These are phyloP conservation scores for Claviceps sp. DNA, from an alignment of 2,329 filamentous ascomycete species.

Conservation along the genomic window DNA sequence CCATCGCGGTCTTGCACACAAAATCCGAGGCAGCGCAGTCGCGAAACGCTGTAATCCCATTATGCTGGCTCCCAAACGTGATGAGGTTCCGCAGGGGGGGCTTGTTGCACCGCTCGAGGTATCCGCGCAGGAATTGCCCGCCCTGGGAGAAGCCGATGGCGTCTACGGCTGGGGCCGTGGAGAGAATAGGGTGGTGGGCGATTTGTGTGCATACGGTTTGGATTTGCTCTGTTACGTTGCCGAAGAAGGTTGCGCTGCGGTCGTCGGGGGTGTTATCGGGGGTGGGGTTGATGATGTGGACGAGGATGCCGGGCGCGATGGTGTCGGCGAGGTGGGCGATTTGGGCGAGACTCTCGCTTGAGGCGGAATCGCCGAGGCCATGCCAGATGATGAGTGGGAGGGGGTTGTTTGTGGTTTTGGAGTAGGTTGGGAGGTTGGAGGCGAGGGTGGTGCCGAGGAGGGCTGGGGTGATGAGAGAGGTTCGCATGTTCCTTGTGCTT, in stretches of 20 bases:
- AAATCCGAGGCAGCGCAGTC: slow-evolving; percentile 59
- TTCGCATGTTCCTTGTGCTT: slow-evolving; percentile 5
- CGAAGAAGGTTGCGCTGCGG: slow-evolving; percentile 75
- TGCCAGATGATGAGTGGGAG: slow-evolving; percentile 94
- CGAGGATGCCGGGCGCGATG: slow-evolving; percentile 55
- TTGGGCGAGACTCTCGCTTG: slow-evolving; percentile 64
- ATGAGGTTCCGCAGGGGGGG: slow-evolving; percentile 66
- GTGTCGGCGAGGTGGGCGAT: slow-evolving; percentile 66
- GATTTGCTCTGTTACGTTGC: slow-evolving; percentile 74
- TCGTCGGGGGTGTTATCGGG: slow-evolving; percentile 43
- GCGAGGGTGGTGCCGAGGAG: slow-evolving; percentile 12
- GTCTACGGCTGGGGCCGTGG: slow-evolving; percentile 71
- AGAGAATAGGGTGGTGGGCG: slow-evolving; percentile 62
- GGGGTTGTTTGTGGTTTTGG: slow-evolving; percentile 45
- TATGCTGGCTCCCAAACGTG: slow-evolving; percentile 85
- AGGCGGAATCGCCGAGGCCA: slow-evolving; percentile 62
- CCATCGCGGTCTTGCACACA: slow-evolving; percentile 69
- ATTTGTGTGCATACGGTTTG: slow-evolving; percentile 65
- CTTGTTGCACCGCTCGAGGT: slow-evolving; percentile 73
- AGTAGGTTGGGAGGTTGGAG: slow-evolving; percentile 13
- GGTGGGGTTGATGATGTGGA: slow-evolving; percentile 6
- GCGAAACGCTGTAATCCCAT: slow-evolving; percentile 77
- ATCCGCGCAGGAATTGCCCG: slow-evolving; percentile 86
- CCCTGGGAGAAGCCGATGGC: slow-evolving; percentile 92
- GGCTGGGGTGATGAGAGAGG: slow-evolving; percentile 11